A percentile compares a stretch with the other conserved stretches of the same genome.
These are phyloP conservation scores for Volvox africanus DNA, from an alignment of 139 green algal genomes.

Conservation along the genomic window DNA sequence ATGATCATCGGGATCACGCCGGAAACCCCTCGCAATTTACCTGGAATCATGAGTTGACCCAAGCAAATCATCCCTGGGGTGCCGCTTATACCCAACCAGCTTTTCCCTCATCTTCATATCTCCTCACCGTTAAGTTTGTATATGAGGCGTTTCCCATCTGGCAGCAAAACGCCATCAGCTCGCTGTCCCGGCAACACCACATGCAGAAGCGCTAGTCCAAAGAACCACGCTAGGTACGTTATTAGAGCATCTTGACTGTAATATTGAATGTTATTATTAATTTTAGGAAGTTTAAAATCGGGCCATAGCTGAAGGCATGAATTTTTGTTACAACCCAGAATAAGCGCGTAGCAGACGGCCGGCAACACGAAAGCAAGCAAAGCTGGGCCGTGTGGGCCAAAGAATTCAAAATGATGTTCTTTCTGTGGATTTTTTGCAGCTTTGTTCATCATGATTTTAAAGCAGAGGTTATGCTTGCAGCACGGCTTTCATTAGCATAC, in stretches of 20 bases:
- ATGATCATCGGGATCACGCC: no score
- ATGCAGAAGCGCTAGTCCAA: constrained; percentile 78
- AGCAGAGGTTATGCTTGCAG: no score
- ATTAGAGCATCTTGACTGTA: constrained; percentile 71
- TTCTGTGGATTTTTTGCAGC: background rate
- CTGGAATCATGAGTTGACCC: no score
- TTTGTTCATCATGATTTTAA: background rate
- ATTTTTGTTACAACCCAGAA: constrained; percentile 59
- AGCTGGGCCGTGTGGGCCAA: constrained; percentile 66
- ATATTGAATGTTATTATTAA: constrained; percentile 21
- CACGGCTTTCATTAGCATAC: no score
- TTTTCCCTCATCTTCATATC: background rate
- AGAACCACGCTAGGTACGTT: constrained; percentile 77
- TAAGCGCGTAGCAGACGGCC: constrained; percentile 61
- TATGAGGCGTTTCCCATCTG: constrained; percentile 68
- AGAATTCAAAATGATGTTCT: constrained; percentile 64
- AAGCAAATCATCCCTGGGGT: no score
- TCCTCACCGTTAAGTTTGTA: constrained; percentile 91
- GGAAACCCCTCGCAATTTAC: no score
- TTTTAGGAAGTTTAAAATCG: constrained; percentile 3
- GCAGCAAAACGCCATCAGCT: constrained; percentile 72
- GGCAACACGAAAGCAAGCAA: constrained; percentile 60
- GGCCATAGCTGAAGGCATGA: constrained; percentile 64
- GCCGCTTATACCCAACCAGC: no score
- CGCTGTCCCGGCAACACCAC: constrained; percentile 81